Base-by-base conservation (phyloP, 768 basidiomycete genomes). In the Mrakia hoshinonis region DNA sequence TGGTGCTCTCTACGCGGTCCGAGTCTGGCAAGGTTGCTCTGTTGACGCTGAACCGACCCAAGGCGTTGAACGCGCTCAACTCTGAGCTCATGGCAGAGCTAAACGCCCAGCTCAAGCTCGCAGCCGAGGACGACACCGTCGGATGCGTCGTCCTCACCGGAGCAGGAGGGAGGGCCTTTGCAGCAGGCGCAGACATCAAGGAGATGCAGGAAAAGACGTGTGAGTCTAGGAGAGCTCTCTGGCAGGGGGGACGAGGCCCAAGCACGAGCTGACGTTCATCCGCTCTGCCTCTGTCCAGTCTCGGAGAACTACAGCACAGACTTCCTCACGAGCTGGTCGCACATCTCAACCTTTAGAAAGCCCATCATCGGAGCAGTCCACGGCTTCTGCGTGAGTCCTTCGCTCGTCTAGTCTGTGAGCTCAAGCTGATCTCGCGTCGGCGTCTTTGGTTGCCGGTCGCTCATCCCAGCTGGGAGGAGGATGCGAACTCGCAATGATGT, bases 171-270 rank as follows among this genome's bases (percentile, higher is more conserved):
- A 89, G 84, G 79, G 94, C 92, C 3, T 99, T 99, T 78, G 95
- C 68, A 92, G 93, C 93, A 76, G 93, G 95, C 3, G 95, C 95
- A 26, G 95, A 99, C 80, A 97, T 99, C 81, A 97, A 96, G 82
- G 93, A 98, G 81, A 98, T 98, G 95, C 93, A 92, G 80, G 91
- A 94, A 81, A 93, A 93, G 81, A 82, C 87, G 72, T 96, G 92
- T 92, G 76, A 77, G 86, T 80, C 46, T 11, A 18, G 29, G 46
- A n/a, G n/a, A n/a, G n/a, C n/a, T n/a, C 49, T 24, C 13, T 39
- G n/a, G 6, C 29, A n/a, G 26, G 43, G 15, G 18, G 43, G 24
- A 54, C 54, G 36, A 71, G 36, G 43, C 20, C 24, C 31, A 24
- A 2, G 38, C 46, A 22, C 47, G 34, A 52, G 34, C 26, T 10